Evolutionary conservation across 345 rosid species (phyloP).

Genomic region (Camelina laxa): DNA sequence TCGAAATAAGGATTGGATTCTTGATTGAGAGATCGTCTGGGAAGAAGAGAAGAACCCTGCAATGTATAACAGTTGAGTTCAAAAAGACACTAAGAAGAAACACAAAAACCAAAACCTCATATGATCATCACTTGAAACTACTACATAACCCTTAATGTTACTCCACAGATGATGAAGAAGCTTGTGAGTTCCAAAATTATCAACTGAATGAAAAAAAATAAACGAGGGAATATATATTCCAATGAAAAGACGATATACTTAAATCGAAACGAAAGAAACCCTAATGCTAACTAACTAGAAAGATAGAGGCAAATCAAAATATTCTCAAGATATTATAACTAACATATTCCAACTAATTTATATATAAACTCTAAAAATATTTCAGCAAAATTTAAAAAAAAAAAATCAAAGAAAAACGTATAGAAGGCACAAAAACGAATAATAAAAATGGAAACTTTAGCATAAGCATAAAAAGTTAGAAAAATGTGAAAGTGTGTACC

Average conservation of each 20-base stretch:
- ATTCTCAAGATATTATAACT: constrained; percentile 1
- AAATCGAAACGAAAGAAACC: constrained; percentile 11
- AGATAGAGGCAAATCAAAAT: constrained; percentile 21
- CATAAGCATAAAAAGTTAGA: neutral
- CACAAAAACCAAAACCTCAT: neutral
- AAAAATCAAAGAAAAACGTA: constrained; percentile 7
- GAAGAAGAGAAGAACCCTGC: constrained; percentile 62
- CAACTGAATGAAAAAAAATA: neutral
- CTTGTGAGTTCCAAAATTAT: neutral
- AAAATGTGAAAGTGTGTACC: constrained; percentile 35
- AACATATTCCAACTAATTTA: neutral
- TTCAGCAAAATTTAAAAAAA: neutral
- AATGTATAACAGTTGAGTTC: constrained; percentile 16
- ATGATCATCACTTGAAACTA: constrained; percentile 24
- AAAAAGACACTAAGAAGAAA: neutral
- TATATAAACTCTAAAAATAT: neutral
- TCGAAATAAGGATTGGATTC: constrained; percentile 55
- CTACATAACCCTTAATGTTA: neutral
- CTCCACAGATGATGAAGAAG: neutral
- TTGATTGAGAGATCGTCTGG: constrained; percentile 48
- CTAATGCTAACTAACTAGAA: neutral
- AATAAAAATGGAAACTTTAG: neutral
- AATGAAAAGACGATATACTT: neutral
- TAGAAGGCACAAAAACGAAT: neutral
- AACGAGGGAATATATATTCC: constrained; percentile 1